A percentile compares a stretch with the other conserved stretches of the same genome.
Evolutionary conservation across 257 asterid species (phyloP).

Genomic region (Thymus mandschuricus): DNA sequence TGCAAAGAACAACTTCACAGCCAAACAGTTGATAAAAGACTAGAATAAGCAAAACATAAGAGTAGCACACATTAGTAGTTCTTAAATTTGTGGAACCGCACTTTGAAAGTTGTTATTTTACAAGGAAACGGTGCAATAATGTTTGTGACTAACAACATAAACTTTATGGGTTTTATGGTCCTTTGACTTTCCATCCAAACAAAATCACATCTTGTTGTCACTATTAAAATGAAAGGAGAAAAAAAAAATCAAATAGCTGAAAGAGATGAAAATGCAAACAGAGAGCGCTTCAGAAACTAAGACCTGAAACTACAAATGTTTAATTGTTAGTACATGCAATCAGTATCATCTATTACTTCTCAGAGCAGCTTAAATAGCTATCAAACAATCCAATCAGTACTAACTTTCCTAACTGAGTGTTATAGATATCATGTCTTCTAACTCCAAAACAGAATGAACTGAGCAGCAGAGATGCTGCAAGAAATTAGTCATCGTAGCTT

Average conservation of each 20-base stretch:
- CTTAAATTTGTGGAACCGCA: slow-evolving; percentile 6
- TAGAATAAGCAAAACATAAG: slow-evolving; percentile 5
- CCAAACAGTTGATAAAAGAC: slow-evolving; percentile 2
- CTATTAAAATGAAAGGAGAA: neutral
- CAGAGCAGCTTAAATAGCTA: slow-evolving; percentile 14
- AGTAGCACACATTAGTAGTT: slow-evolving; percentile 12
- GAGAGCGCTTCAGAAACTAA: neutral
- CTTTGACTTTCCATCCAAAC: neutral
- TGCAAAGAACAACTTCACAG: slow-evolving; percentile 9
- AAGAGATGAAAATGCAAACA: neutral
- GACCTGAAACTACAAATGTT: neutral
- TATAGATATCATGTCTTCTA: neutral
- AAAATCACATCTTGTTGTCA: neutral
- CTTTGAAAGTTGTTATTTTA: neutral
- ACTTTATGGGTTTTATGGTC: neutral
- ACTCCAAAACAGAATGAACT: slow-evolving; percentile 22
- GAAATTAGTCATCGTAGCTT: slow-evolving; percentile 9
- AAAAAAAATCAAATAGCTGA: neutral
- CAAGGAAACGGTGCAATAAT: neutral
- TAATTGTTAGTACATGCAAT: neutral
- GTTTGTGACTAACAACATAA: neutral
- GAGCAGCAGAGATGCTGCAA: slow-evolving; percentile 17
- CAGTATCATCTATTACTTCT: slow-evolving; percentile 11
- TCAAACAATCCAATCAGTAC: slow-evolving; percentile 21
- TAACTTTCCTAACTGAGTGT: neutral